Evolutionary conservation across 495 filamentous ascomycete species (phyloP).

Genomic region (Daldinia concentrica): DNA sequence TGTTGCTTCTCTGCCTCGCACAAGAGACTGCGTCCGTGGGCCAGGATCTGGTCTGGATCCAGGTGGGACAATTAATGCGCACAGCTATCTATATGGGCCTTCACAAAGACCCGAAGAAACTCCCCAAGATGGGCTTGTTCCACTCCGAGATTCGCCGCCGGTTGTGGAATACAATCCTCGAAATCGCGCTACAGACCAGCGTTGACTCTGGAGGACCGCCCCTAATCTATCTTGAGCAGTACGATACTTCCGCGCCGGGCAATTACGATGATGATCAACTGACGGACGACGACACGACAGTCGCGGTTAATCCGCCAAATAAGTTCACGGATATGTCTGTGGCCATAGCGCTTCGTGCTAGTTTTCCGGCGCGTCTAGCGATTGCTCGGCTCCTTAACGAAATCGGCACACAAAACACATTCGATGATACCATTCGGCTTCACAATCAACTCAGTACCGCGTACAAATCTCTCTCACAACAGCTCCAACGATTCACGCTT

Average conservation of each 20-base stretch:
- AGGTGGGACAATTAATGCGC: constrained; percentile 27
- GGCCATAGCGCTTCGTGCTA: constrained; percentile 56
- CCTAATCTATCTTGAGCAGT: constrained; percentile 52
- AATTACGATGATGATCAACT: constrained; percentile 60
- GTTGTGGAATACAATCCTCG: constrained; percentile 65
- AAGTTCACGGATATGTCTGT: constrained; percentile 57
- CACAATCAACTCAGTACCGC: constrained; percentile 51
- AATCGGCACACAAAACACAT: constrained; percentile 48
- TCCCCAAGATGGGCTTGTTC: constrained; percentile 44
- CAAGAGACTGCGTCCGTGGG: constrained; percentile 57
- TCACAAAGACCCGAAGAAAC: constrained; percentile 40
- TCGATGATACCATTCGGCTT: constrained; percentile 46
- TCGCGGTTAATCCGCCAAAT: constrained; percentile 44
- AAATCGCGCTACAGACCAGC: constrained; percentile 57
- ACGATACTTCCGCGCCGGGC: constrained; percentile 59
- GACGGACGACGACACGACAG: constrained; percentile 31
- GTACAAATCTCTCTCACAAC: constrained; percentile 50
- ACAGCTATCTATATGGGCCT: constrained; percentile 41
- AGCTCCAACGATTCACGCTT: constrained; percentile 47
- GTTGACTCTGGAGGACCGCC: constrained; percentile 64
- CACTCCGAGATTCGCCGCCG: constrained; percentile 68
- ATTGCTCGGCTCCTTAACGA: constrained; percentile 60
- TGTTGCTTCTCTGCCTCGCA: constrained; percentile 60
- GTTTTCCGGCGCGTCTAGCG: constrained; percentile 57
- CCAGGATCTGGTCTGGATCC: constrained; percentile 52